phyloP scores from a whole-genome alignment of 345 rosid genomes.

The Excoecaria agallocha region DNA sequence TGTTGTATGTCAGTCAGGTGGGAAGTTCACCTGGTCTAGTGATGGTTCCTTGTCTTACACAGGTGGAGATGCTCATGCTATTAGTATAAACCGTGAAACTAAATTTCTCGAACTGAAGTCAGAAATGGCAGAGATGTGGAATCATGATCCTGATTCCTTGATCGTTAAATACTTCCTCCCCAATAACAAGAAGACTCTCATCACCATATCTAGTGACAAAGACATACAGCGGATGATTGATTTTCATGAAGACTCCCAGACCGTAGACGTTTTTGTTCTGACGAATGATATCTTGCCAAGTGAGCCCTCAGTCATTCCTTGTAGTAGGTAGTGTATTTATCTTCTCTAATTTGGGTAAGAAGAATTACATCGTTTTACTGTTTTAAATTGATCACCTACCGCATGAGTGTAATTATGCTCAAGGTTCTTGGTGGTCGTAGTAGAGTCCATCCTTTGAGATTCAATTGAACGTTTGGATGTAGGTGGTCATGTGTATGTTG shows the following conservation, averaged over 20 bases:
- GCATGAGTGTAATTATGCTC: not conserved
- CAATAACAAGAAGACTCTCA: constrained; percentile 22
- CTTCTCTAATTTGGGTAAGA: not conserved
- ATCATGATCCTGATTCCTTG: constrained; percentile 14
- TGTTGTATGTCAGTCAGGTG: constrained; percentile 29
- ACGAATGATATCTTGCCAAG: constrained; percentile 18
- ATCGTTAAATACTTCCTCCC: constrained; percentile 28
- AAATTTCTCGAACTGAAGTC: constrained; percentile 21
- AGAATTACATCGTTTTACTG: not conserved
- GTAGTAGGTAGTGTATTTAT: constrained; percentile 28
- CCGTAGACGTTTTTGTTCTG: constrained; percentile 26
- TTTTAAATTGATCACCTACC: constrained; percentile 7
- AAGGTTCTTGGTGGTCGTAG: not conserved
- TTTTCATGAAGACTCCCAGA: constrained; percentile 25
- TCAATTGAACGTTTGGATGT: constrained; percentile 6
- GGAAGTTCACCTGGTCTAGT: constrained; percentile 18
- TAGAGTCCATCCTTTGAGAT: constrained; percentile 3
- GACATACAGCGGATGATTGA: constrained; percentile 27
- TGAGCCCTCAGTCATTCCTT: constrained; percentile 8
- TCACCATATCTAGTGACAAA: constrained; percentile 27
- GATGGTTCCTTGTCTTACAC: constrained; percentile 24
- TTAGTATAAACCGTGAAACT: constrained; percentile 15
- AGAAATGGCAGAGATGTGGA: constrained; percentile 31
- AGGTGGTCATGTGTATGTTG: constrained; percentile 9
- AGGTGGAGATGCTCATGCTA: constrained; percentile 34